A percentile compares a stretch with the other conserved stretches of the same genome.
These are phyloP conservation scores for Fusarium sp. DNA, from an alignment of 2,329 filamentous ascomycete species.

Conservation along the genomic window DNA sequence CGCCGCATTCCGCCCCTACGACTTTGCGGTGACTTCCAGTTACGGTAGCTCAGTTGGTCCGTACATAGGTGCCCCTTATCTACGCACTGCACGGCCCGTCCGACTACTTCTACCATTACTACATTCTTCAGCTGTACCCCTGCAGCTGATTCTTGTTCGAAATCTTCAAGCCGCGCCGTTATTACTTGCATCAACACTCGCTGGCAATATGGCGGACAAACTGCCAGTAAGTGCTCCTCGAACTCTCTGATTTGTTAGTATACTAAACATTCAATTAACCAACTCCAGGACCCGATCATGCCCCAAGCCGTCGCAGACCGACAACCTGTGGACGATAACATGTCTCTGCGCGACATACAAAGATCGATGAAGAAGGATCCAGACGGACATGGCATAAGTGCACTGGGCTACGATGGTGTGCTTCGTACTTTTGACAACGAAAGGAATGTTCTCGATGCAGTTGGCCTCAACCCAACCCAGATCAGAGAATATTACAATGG, in stretches of 20 bases:
- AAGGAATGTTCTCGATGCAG: neutral
- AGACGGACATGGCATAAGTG: neutral
- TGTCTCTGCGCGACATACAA: neutral
- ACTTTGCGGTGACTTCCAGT: neutral
- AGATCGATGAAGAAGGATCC: neutral
- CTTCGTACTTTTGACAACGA: neutral
- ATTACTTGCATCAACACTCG: no score
- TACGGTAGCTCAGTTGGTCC: neutral
- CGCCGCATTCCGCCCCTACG: neutral
- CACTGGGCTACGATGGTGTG: slow-evolving; percentile 6
- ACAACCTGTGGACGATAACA: neutral
- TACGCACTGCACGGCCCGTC: neutral
- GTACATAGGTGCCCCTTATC: neutral
- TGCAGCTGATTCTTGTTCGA: neutral
- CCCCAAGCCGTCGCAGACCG: neutral
- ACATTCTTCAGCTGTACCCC: neutral
- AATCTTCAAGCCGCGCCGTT: neutral
- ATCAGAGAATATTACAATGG: neutral
- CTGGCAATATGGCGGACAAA: neutral
- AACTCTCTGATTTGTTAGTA: fast-evolving
- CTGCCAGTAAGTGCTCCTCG: neutral
- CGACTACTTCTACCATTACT: no score
- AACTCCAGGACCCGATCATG: neutral
- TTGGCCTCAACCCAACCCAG: neutral
- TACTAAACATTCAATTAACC: no score